Percentiles rank a stretch among this genome's conserved stretches.
These are phyloP conservation scores for Taxawa tesnikishii DNA, from an alignment of 2,329 filamentous ascomycete species.

Conservation along the genomic window DNA sequence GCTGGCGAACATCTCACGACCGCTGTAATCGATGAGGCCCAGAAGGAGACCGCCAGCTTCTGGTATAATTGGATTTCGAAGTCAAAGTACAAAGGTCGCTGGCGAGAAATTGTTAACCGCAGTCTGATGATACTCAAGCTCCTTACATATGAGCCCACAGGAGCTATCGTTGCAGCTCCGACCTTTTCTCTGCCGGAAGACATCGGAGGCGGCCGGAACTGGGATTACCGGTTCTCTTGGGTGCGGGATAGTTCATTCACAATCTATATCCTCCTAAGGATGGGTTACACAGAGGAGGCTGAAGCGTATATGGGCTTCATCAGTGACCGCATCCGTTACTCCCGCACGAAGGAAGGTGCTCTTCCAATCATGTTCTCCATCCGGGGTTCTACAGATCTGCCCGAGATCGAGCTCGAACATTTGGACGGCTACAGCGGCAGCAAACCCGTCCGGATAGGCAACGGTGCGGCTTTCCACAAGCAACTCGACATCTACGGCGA, in stretches of 20 bases:
- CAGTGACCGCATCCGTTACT: slow-evolving; percentile 54
- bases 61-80: slow-evolving; percentile 65
- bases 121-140: slow-evolving; percentile 66
- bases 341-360: slow-evolving; percentile 46
- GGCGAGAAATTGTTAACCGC: slow-evolving; percentile 58
- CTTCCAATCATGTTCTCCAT: slow-evolving; percentile 75
- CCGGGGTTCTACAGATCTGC: slow-evolving; percentile 60
- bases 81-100: slow-evolving; percentile 58
- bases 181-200: slow-evolving; percentile 48
- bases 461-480: slow-evolving; percentile 62
- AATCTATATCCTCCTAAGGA: slow-evolving; percentile 61
- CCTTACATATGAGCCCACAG: slow-evolving; percentile 66
- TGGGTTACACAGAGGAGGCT: slow-evolving; percentile 64
- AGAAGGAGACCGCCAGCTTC: slow-evolving; percentile 57
- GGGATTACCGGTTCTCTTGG: slow-evolving; percentile 69
- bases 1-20: slow-evolving; percentile 45
- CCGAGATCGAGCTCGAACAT: slow-evolving; percentile 55
- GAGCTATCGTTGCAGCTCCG: slow-evolving; percentile 63
- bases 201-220: slow-evolving; percentile 48
- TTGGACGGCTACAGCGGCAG: slow-evolving; percentile 62
- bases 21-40: slow-evolving; percentile 46
- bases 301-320: slow-evolving; percentile 72
- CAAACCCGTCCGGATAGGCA: slow-evolving; percentile 62
- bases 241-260: slow-evolving; percentile 67
- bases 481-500: slow-evolving; percentile 67